Evolutionary conservation across 2,329 filamentous ascomycete genomes (phyloP), one percentile per base, ranked within the genome.

Genomic region (Berkeleyomyces basicola): DNA sequence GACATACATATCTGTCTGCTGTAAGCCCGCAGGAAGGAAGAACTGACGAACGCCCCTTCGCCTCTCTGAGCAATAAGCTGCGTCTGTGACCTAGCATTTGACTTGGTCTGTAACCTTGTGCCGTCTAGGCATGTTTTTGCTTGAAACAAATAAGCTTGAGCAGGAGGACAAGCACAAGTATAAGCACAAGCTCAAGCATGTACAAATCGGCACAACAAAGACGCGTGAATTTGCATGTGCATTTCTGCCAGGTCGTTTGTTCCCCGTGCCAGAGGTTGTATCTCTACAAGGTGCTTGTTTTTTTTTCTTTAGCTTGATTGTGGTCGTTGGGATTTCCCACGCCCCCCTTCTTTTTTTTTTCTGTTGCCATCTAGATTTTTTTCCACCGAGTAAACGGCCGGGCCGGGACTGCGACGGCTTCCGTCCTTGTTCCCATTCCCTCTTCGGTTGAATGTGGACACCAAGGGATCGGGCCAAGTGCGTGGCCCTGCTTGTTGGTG

Each of bases 81-180:
- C 23, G 23, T 23, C 23, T 23, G 23, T 23, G 23, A 23, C 23
- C n/a, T 33, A 37, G 49, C 14, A 33, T 55, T 55, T 55, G 49
- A 55, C 49, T 55, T 55, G 49, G 33, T 55, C 49, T 55, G 49
- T 55, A 55, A 55, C 49, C 11, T 23, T 23, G 23, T 23, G 23
- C 23, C 23, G 23, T 23, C 23, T 55, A 55, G 33, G 33, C 49
- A 37, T 33, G 49, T 55, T 55, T 55, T 55, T 55, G 49, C 49
- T 55, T 55, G 49, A 55, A 55, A 55, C 49, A 55, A 55, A 55
- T 55, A 55, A 55, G 49, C 49, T 55, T 55, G 49, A 55, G 37
- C n/a, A 55, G 36, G 31, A 49, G 46, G 16, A 51, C 9, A 16
- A 49, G n/a, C 7, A 16, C n/a, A 6, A 49, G 31, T 14, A 23